Percentiles rank a stretch among this genome's conserved stretches.
Evolutionary conservation across 495 filamentous ascomycete species (phyloP).

Genomic region (Cercophora newfieldiana): DNA sequence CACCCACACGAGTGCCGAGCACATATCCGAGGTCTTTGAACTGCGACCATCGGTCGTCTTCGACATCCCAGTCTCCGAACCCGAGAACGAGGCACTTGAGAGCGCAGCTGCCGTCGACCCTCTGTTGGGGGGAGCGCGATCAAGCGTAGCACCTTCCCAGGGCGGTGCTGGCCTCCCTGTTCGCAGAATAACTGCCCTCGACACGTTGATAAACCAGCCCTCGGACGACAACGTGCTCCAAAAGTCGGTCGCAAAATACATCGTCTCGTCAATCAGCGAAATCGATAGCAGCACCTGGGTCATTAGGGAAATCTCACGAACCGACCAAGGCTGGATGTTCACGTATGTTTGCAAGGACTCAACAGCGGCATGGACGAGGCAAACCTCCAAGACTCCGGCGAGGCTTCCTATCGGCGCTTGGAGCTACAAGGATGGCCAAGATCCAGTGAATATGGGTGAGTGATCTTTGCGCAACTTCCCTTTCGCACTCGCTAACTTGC

Average conservation of each 20-base stretch:
- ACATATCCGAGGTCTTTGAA: slow-evolving; percentile 40
- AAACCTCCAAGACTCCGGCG: slow-evolving; percentile 37
- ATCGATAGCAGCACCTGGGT: slow-evolving; percentile 46
- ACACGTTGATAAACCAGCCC: slow-evolving; percentile 45
- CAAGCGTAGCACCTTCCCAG: slow-evolving; percentile 14
- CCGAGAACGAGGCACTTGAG: slow-evolving; percentile 35
- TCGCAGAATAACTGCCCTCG: slow-evolving; percentile 34
- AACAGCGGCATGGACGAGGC: slow-evolving; percentile 46
- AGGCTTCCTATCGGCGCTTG: slow-evolving; percentile 42
- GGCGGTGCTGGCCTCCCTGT: slow-evolving; percentile 12
- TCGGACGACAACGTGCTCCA: slow-evolving; percentile 45
- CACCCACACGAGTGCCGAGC: slow-evolving; percentile 42
- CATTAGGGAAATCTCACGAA: slow-evolving; percentile 40
- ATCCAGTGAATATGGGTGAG: slow-evolving; percentile 43
- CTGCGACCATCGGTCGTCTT: slow-evolving; percentile 39
- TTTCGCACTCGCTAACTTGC: slow-evolving; percentile 20
- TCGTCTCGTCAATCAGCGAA: slow-evolving; percentile 37
- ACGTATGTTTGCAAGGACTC: slow-evolving; percentile 51
- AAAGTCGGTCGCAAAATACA: slow-evolving; percentile 41
- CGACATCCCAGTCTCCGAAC: slow-evolving; percentile 33
- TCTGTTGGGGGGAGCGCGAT: slow-evolving; percentile 26
- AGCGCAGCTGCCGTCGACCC: slow-evolving; percentile 28
- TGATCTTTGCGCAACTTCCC: not conserved
- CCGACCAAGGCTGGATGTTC: slow-evolving; percentile 48
- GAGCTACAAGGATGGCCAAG: slow-evolving; percentile 40